Evolutionary conservation across 2,329 filamentous ascomycete species (phyloP).

Genomic region (Emmonsia crescens): DNA sequence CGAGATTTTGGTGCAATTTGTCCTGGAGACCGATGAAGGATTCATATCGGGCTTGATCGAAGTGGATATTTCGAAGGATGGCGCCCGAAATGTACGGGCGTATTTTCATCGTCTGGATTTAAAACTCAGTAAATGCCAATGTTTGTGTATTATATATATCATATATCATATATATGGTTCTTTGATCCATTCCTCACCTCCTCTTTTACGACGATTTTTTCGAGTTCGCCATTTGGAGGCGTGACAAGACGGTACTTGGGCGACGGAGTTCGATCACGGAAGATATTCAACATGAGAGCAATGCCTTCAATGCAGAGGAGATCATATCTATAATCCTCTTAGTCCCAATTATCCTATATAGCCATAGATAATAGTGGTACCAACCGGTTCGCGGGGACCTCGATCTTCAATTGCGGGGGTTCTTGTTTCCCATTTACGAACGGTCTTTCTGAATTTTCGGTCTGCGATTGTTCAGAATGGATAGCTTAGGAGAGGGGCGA

Average conservation of each 20-base stretch:
- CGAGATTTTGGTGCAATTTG: conserved; percentile 94
- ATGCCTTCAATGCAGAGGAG: conserved; percentile 98
- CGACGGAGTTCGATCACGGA: conserved; percentile 62
- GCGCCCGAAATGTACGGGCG: conserved; percentile 82
- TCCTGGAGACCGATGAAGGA: conserved; percentile 97
- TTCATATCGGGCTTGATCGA: conserved; percentile 83
- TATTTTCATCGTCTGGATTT: conserved; percentile 56
- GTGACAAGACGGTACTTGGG: conserved; percentile 70
- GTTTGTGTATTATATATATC: too few relatives aligned
- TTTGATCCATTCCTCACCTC: conserved; percentile 34
- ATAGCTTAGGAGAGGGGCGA: conserved; percentile 15
- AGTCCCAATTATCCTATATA: conserved; percentile 12
- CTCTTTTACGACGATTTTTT: conserved; percentile 70
- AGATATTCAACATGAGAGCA: conserved; percentile 89
- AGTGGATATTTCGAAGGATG: conserved; percentile 80
- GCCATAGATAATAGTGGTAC: conserved; percentile 18
- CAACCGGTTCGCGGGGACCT: conserved; percentile 90
- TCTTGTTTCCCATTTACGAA: conserved; percentile 70
- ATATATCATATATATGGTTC: conserved; percentile 1
- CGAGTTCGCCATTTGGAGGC: conserved; percentile 60
- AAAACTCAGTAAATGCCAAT: neutral
- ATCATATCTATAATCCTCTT: conserved; percentile 48
- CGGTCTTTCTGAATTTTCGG: conserved; percentile 62
- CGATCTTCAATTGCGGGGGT: conserved; percentile 89
- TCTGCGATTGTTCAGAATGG: conserved; percentile 34